Conservation (phyloP, 345 rosid species). For the Populus davidiana region DNA sequence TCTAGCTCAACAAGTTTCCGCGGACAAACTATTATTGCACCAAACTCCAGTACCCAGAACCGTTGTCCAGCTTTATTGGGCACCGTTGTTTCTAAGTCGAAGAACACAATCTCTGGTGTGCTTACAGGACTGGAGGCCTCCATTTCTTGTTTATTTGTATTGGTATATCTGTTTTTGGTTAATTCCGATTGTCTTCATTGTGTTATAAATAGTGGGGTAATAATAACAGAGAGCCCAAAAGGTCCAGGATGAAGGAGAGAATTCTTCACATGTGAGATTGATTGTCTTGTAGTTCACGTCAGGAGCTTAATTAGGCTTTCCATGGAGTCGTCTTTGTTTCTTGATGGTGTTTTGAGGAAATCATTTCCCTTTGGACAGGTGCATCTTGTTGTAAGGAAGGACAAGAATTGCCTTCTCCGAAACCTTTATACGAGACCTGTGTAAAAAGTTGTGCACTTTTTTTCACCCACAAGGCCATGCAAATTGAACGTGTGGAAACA, state of each 20-base stretch:
- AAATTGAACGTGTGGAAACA: conserved; percentile 10
- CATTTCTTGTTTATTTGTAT: conserved; percentile 14
- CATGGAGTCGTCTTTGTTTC: conserved; percentile 33
- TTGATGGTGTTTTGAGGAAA: conserved; percentile 30
- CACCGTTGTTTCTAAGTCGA: conserved; percentile 82
- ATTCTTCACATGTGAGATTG: conserved; percentile 41
- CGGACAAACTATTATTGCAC: conserved; percentile 78
- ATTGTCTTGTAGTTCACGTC: conserved; percentile 45
- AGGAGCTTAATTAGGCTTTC: conserved; percentile 30
- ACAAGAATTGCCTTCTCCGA: conserved; percentile 16
- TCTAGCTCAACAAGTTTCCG: conserved; percentile 60
- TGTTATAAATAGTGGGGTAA: conserved; percentile 12
- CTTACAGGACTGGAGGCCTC: conserved; percentile 20
- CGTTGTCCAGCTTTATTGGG: conserved; percentile 57
- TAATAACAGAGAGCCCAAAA: neutral
- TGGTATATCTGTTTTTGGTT: neutral
- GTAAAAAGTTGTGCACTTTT: conserved; percentile 20
- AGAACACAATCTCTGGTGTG: conserved; percentile 54
- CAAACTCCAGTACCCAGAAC: conserved; percentile 75
- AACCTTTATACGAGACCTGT: conserved; percentile 9
- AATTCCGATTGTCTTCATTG: neutral
- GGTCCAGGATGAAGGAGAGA: conserved; percentile 18
- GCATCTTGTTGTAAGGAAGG: conserved; percentile 18
- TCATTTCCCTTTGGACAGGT: conserved; percentile 28
- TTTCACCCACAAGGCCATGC: neutral